A percentile compares a stretch with the other conserved stretches of the same genome.
Conservation (phyloP, 2,329 filamentous ascomycete species). For the Colletotrichum scovillei region DNA sequence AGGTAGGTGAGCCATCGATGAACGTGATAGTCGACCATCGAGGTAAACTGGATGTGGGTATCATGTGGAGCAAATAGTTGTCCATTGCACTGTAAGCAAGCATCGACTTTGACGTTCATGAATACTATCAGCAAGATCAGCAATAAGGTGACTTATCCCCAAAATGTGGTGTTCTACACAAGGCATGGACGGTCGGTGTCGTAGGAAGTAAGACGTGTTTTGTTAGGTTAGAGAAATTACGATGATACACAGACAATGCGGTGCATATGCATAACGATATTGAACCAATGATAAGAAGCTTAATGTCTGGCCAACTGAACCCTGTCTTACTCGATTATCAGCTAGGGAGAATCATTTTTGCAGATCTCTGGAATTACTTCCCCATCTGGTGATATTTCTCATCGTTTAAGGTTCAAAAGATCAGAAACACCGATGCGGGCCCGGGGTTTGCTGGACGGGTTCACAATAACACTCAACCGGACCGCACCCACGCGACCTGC, state of each 20-base stretch:
- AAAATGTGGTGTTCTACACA: background rate
- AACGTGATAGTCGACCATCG: too few relatives aligned
- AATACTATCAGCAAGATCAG: too few relatives aligned
- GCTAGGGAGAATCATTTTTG: background rate
- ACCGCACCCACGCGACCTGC: background rate
- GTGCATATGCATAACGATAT: conserved; percentile 1
- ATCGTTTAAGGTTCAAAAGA: background rate
- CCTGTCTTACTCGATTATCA: conserved; percentile 21
- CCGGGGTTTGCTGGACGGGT: background rate
- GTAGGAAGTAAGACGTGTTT: background rate
- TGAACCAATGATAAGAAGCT: background rate
- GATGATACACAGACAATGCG: background rate
- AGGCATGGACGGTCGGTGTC: background rate
- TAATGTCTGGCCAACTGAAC: background rate
- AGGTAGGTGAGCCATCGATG: too few relatives aligned
- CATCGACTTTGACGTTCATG: too few relatives aligned
- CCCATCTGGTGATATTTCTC: background rate
- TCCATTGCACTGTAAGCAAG: too few relatives aligned
- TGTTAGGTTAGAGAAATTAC: background rate
- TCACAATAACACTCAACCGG: background rate
- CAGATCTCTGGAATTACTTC: background rate
- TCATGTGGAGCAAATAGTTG: too few relatives aligned
- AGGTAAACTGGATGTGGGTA: too few relatives aligned
- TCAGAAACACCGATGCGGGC: background rate
- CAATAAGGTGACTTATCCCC: too few relatives aligned